Percentiles rank a stretch among this genome's conserved stretches.
Conservation (phyloP, 306 rosid genomes). For the Sesbania bispinosa region DNA sequence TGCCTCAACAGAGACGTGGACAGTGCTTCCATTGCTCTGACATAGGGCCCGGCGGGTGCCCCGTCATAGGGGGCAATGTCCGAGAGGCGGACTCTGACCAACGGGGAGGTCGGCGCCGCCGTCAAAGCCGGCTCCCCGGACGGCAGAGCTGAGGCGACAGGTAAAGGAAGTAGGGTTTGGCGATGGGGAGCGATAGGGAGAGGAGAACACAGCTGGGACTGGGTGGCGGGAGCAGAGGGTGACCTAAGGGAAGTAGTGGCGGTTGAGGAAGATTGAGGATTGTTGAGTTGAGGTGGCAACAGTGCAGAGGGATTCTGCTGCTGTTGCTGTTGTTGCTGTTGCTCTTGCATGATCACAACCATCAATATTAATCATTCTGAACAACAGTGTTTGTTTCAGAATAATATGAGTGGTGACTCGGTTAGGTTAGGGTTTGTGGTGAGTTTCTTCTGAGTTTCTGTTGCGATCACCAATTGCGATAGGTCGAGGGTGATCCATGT, state of each 20-base stretch:
- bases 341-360: constrained; percentile 71
- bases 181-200: constrained; percentile 38
- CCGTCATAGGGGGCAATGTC: constrained; percentile 81
- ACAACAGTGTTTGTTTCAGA: neutral
- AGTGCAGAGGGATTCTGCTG: constrained; percentile 68
- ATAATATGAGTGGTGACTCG: neutral
- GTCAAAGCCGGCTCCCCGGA: constrained; percentile 39
- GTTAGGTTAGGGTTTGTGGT: constrained; percentile 23
- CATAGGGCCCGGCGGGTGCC: constrained; percentile 56
- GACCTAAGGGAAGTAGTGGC: constrained; percentile 60
- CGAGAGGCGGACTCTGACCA: constrained; percentile 69
- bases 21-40: constrained; percentile 69
- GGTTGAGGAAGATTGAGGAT: constrained; percentile 47
- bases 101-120: constrained; percentile 32
- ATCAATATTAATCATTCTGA: constrained; percentile 90
- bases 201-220: constrained; percentile 42
- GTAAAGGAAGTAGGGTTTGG: constrained; percentile 37
- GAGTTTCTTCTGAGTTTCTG: neutral
- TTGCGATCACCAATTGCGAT: neutral
- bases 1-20: constrained; percentile 72
- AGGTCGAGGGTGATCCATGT: neutral
- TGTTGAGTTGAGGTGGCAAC: constrained; percentile 43
- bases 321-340: constrained; percentile 39
- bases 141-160: constrained; percentile 46
- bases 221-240: constrained; percentile 39